phyloP scores from a whole-genome alignment of 225 moss, liverwort and hornwort species.

The Pseudisothecium myosuroides region DNA sequence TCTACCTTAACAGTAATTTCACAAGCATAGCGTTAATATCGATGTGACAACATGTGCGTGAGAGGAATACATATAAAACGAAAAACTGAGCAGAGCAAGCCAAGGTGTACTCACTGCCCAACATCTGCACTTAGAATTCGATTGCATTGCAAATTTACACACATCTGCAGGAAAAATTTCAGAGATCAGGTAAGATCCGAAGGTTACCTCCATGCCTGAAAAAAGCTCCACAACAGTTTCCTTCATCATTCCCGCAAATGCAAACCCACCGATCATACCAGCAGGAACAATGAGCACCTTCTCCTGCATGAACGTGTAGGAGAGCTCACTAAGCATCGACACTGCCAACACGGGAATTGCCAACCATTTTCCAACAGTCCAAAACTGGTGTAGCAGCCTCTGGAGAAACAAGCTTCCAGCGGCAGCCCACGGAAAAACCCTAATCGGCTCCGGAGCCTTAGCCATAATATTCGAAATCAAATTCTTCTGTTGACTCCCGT shows the following conservation, averaged over 20 bases:
- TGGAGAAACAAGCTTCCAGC: constrained; percentile 19
- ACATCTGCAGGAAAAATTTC: not conserved
- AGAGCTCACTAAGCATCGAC: constrained; percentile 50
- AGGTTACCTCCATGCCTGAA: constrained; percentile 13
- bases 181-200: not conserved
- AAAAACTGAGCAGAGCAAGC: not conserved
- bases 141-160: not conserved
- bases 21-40: not conserved
- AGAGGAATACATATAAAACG: not conserved
- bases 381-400: constrained; percentile 28
- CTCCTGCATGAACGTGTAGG: constrained; percentile 37
- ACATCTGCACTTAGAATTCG: not conserved
- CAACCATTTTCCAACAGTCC: constrained; percentile 47
- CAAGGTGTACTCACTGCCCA: not conserved
- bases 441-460: constrained; percentile 31
- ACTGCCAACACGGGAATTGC: constrained; percentile 37
- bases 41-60: not conserved
- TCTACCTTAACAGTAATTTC: not conserved
- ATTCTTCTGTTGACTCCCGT: not conserved
- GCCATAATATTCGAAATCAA: not conserved
- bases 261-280: constrained; percentile 31
- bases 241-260: constrained; percentile 38
- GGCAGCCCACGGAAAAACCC: constrained; percentile 37
- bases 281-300: constrained; percentile 28
- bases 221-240: constrained; percentile 30